Evolutionary conservation across 345 rosid species (phyloP), one percentile per base, ranked within the genome.

Genomic region (Ailanthus altissimus): DNA sequence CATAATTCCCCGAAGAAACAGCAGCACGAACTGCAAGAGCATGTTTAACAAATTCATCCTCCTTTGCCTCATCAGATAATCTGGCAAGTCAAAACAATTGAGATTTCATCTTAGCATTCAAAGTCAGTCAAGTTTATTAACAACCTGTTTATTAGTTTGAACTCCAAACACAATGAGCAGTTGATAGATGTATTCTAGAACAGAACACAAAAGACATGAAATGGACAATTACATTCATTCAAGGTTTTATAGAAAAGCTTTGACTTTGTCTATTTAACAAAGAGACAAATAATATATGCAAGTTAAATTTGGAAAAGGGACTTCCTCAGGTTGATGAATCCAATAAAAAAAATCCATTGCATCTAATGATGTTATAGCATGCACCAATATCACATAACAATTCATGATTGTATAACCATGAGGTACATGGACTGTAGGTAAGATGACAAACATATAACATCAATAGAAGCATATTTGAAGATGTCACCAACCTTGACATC

Each of bases 11-110:
- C 23, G 93, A 94, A 26, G 97, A 85, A 53, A 96, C 99, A 28
- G 99, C 97, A 76, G 92, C 88, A 78, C 97, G 95, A 83, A 96
- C 97, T 63, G 94, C 90, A 76, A 96, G 97, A 56, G 99, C 99
- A 88, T 97, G 98, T 84, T 86, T 91, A 72, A 97, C 95, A 72
- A 92, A 97, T 85, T 80, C 76, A 70, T 92, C 91, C 79, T 88
- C 78, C 85, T 90, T 94, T 46, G 91, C 90, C 81, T 87, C 91
- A 58, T 80, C 77, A 3, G 97, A 88, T 83, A 97, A 91, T 82
- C 99, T 97, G 84, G 54, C 38, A 66, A 81, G 40, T 38, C 83
- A 66, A 47, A 53, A 68, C 50, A 42, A 49, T 45, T 50, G 43
- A 67, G 26, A 73, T 62, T 71, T 64, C 46, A 66, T 38, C 66